Percentiles rank a stretch among this genome's conserved stretches.
phyloP scores from a whole-genome alignment of 2,329 filamentous ascomycete species.

The Venturiaceae sp. region DNA sequence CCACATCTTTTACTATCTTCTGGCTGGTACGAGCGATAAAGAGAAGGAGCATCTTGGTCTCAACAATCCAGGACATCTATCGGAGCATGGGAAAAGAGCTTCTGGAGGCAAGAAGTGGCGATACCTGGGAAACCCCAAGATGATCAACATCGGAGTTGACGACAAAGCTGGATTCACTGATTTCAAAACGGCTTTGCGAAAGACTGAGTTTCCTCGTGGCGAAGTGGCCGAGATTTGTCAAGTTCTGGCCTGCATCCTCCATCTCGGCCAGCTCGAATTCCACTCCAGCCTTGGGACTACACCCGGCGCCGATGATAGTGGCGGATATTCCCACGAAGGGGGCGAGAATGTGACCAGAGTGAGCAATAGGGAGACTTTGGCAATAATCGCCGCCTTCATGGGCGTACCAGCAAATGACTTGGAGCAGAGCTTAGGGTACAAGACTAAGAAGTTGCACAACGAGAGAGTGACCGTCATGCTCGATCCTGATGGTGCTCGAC shows the following conservation, averaged over 20 bases:
- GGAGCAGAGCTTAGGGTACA: constrained; percentile 84
- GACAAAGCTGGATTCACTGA: constrained; percentile 92
- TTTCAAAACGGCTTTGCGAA: constrained; percentile 91
- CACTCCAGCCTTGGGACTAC: constrained; percentile 71
- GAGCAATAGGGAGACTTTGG: constrained; percentile 84
- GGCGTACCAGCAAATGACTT: constrained; percentile 74
- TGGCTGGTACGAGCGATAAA: constrained; percentile 81
- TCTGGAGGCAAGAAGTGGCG: constrained; percentile 74
- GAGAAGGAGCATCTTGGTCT: constrained; percentile 81
- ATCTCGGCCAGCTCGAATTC: constrained; percentile 95
- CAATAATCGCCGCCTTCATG: constrained; percentile 85
- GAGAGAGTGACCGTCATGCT: constrained; percentile 99
- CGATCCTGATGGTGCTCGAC: constrained; percentile 79
- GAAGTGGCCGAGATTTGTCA: constrained; percentile 98
- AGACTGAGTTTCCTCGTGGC: constrained; percentile 83
- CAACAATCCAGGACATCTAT: constrained; percentile 33
- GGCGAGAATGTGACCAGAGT: constrained; percentile 77
- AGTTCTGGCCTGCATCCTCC: constrained; percentile 85
- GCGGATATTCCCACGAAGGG: constrained; percentile 92
- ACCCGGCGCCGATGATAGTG: constrained; percentile 77
- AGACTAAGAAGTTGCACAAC: constrained; percentile 91
- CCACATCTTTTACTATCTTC: constrained; percentile 88
- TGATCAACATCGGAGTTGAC: constrained; percentile 94
- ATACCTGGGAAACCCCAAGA: constrained; percentile 90
- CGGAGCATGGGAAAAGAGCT: constrained; percentile 43